A percentile compares a stretch with the other conserved stretches of the same genome.
phyloP scores from a whole-genome alignment of 257 asterid genomes.

The Lycium barbarum region DNA sequence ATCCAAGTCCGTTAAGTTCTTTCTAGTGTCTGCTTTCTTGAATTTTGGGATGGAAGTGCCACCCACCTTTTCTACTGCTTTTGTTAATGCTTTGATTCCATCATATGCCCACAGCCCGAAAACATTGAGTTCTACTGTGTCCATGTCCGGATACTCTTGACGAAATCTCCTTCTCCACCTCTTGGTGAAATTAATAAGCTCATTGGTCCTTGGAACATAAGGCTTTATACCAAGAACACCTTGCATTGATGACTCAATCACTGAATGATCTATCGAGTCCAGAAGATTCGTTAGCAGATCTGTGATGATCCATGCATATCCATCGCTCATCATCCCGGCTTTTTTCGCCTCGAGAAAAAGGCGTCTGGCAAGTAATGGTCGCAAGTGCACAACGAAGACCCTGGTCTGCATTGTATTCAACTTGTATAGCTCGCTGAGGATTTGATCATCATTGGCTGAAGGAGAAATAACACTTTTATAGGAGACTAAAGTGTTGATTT shows the following conservation, averaged over 20 bases:
- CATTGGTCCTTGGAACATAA: slow-evolving; percentile 43
- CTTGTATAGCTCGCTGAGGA: too few relatives aligned
- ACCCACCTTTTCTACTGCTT: slow-evolving; percentile 44
- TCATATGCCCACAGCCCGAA: slow-evolving; percentile 70
- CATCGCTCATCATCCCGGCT: slow-evolving; percentile 53
- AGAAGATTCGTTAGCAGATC: slow-evolving; percentile 49
- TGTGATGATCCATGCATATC: slow-evolving; percentile 63
- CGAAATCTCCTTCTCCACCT: slow-evolving; percentile 49
- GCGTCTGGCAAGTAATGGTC: neutral
- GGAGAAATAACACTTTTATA: too few relatives aligned
- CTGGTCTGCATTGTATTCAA: too few relatives aligned
- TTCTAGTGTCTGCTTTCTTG: slow-evolving; percentile 13
- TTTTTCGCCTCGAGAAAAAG: slow-evolving; percentile 47
- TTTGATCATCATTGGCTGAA: too few relatives aligned
- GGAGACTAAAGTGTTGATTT: too few relatives aligned
- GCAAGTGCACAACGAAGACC: too few relatives aligned
- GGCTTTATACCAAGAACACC: slow-evolving; percentile 61
- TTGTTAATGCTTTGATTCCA: slow-evolving; percentile 47
- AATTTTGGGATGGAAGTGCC: slow-evolving; percentile 32
- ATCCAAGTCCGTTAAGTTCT: slow-evolving; percentile 33
- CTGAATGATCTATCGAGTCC: slow-evolving; percentile 37
- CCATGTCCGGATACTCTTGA: slow-evolving; percentile 31
- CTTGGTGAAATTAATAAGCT: slow-evolving; percentile 32
- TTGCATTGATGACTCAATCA: slow-evolving; percentile 51
- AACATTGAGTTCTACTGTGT: slow-evolving; percentile 42